phyloP scores from a whole-genome alignment of 1,139 yeast genomes.

The Pichia sp. region DNA sequence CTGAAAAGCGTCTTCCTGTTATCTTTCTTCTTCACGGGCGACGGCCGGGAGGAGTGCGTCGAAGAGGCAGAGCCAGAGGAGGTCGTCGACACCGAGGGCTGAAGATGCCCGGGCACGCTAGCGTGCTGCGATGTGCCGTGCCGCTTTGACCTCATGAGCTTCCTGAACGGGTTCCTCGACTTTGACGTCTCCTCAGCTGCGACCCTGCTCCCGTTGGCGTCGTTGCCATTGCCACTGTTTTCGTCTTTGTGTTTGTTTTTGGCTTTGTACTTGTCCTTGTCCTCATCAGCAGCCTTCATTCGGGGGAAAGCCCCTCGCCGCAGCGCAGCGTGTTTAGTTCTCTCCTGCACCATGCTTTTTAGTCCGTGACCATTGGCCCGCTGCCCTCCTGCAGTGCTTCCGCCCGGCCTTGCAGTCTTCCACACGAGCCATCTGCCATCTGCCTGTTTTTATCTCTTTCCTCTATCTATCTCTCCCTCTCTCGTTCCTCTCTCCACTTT shows the following conservation, averaged over 20 bases:
- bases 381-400: too few relatives aligned
- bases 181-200: not conserved
- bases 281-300: not conserved
- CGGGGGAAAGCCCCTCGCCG: not conserved
- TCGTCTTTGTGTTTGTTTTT: not conserved
- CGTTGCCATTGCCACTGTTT: not conserved
- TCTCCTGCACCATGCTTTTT: not conserved
- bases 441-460: not conserved
- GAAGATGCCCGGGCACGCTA: not conserved
- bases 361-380: too few relatives aligned
- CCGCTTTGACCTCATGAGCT: not conserved
- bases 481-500: not conserved
- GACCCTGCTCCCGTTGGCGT: not conserved
- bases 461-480: not conserved
- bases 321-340: not conserved
- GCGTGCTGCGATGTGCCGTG: not conserved
- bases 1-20: conserved; percentile 11
- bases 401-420: too few relatives aligned
- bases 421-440: not conserved
- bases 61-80: not conserved
- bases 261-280: not conserved
- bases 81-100: not conserved
- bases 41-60: not conserved
- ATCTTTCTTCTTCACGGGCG: not conserved
- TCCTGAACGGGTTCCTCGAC: conserved; percentile 1